Base-by-base conservation (phyloP, 768 basidiomycete species). In the Lentinula detonsa region DNA sequence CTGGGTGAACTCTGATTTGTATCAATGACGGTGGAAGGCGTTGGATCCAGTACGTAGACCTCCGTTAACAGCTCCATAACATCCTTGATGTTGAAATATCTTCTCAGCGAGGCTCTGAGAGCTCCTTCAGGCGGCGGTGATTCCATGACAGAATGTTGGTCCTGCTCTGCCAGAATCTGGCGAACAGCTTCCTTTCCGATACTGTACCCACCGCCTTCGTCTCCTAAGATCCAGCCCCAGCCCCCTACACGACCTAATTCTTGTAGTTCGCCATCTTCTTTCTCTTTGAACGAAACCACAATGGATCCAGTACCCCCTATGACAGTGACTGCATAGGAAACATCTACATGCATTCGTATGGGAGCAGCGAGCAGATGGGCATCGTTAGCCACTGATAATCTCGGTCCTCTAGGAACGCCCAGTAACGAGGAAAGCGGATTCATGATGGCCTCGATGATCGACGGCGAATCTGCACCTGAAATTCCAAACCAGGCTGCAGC, bases 271-370 rank as follows among this genome's bases (percentile, higher is more conserved):
- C 69, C 73, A 4, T 70, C 71, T 0, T 65, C 53, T 39, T 13
- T 72, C 48, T 80, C 76, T 55, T 73, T 74, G 72, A 91, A 92
- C 59, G 84, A 83, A 15, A 87, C 86, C 37, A 87, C 81, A 66
- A 85, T 90, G 10, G 87, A 85, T 2, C 93, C 93, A 0, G 93
- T 96, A 13, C 93, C 93, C 1, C 81, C 87, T 62, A 95, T 87
- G 55, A 86, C 86, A 3, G 86, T 82, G 34, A 95, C 79, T 7
- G 88, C 90, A 61, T 83, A 77, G 13, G 75, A 70, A 16, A 87
- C 78, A 66, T 87, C 87, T 1, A 75, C 67, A 68, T 86, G 78
- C 66, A 85, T 74, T 42, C 82, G 79, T 11, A 94, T 77, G 4
- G 93, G 91, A 0, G 91, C 85, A 9, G 91, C 90, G 49, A 96